phyloP scores from a whole-genome alignment of 2,329 filamentous ascomycete genomes.

The Trichoderma lentiforme region DNA sequence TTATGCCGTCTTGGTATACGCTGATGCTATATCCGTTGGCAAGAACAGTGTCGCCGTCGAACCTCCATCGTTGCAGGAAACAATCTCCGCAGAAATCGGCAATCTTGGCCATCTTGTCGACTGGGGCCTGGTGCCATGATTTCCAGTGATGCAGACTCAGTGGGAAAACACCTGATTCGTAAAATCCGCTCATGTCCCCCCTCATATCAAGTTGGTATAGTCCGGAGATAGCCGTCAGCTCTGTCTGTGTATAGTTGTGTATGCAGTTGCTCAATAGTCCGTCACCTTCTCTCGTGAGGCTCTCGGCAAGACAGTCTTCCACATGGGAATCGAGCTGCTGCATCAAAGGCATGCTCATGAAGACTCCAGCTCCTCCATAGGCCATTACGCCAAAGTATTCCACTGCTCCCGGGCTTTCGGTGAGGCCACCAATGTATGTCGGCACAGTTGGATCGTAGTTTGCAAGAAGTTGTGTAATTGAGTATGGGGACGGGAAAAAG shows the following conservation, averaged over 20 bases:
- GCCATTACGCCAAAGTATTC: conserved; percentile 55
- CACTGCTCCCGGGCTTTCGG: conserved; percentile 53
- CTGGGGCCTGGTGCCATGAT: conserved; percentile 52
- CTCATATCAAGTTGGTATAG: conserved; percentile 57
- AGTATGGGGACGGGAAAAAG: conserved; percentile 56
- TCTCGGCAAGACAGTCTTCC: conserved; percentile 46
- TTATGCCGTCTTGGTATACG: conserved; percentile 42
- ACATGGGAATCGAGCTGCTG: conserved; percentile 45
- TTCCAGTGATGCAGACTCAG: conserved; percentile 63
- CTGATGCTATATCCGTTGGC: conserved; percentile 59
- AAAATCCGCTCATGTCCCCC: conserved; percentile 56
- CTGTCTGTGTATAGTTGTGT: conserved; percentile 50
- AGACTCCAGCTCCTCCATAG: conserved; percentile 59
- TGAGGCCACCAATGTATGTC: conserved; percentile 55
- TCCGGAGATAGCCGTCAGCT: conserved; percentile 52
- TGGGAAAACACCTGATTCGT: conserved; percentile 53
- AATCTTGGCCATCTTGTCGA: conserved; percentile 23
- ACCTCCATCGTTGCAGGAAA: conserved; percentile 54
- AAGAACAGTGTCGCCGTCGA: conserved; percentile 47
- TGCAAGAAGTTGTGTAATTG: conserved; percentile 46
- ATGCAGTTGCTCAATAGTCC: conserved; percentile 57
- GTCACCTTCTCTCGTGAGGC: conserved; percentile 46
- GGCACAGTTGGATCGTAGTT: conserved; percentile 47
- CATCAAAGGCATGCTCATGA: conserved; percentile 53
- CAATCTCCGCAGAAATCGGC: conserved; percentile 53